Conservation (phyloP, 2,329 filamentous ascomycete genomes). For the Stagonosporopsis cucurbitacearum region DNA sequence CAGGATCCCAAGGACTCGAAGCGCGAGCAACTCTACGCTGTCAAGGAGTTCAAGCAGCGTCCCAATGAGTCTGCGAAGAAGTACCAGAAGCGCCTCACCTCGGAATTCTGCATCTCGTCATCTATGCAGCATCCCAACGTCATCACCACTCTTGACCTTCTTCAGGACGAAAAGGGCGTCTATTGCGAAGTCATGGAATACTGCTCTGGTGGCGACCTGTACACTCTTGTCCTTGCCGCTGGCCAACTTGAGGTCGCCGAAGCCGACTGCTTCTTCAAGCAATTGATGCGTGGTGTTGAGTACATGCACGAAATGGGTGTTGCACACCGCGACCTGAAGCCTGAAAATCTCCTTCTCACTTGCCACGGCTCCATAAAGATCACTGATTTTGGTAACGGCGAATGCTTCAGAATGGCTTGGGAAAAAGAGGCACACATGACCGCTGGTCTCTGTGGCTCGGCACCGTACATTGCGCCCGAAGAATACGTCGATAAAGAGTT, state of each 20-base stretch:
- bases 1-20: constrained; percentile 78
- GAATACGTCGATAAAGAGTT: constrained; percentile 97
- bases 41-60: constrained; percentile 95
- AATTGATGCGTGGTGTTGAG: constrained; percentile 98
- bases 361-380: constrained; percentile 94
- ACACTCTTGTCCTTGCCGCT: constrained; percentile 88
- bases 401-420: constrained; percentile 99
- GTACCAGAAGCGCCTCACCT: constrained; percentile 95
- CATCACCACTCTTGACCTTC: constrained; percentile 93
- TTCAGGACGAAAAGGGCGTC: constrained; percentile 95
- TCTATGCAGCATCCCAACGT: constrained; percentile 96
- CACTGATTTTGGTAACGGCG: constrained; percentile 97
- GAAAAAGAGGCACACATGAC: constrained; percentile 99
- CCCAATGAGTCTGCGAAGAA: constrained; percentile 96
- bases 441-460: constrained; percentile 92
- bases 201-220: constrained; percentile 93
- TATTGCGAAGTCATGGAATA: constrained; percentile 99
- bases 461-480: constrained; percentile 96
- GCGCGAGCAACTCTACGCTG: constrained; percentile 89
- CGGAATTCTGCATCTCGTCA: constrained; percentile 98
- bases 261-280: constrained; percentile 98
- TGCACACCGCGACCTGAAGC: constrained; percentile 94
- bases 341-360: constrained; percentile 93
- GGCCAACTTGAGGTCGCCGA: constrained; percentile 91
- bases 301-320: constrained; percentile 99